Base-by-base conservation (phyloP, 371 early-diverging fungal species). In the Phascolomyces articulosus region DNA sequence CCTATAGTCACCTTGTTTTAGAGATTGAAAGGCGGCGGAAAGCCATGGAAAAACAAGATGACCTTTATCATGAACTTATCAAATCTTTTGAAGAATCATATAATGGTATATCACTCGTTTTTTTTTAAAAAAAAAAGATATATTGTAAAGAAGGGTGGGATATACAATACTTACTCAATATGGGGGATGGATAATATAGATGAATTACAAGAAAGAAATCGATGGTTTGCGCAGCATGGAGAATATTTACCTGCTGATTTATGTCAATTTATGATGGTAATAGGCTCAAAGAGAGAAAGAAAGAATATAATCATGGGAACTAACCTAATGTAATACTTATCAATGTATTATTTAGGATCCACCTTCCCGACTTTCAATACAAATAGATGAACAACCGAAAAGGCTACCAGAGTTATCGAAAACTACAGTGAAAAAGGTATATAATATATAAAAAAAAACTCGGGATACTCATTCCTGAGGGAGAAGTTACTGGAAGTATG, bases 241-340 rank as follows among this genome's bases (percentile, higher is more conserved):
- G 68, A 75, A 58, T 82, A 77, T 68, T 64, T 82, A 44, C 82
- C 82, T 16, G 72, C 76, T 34, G 79, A 68, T 15, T 51, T 82
- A 10, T 82, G 82, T 60, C 72, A 75, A 13, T 82, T 82, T 57
- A 82, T 82, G 44, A 75, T 71, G 58, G 82, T 77, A 73, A 56
- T 44, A 61, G 28, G 47, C n/a, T 8, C 18, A 20, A 44, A 41
- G 11, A 16, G 3, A 10, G 10, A 7, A 16, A 2, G 34, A 41
- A 23, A 41, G 4, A 1, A 3, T 16, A 23, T 18, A 2, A 27
- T 40, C 34, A 34, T 34, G 34, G 34, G 11, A 34, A 31, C 31
- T 9, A 31, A 34, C 11, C 6, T 0, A 34, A 1, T 9, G 34
- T 11, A 34, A 34, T 11, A 9, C 34, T 34, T 2, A 9, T 2